Evolutionary conservation across 352 stramenopile genomes (phyloP).

Genomic region (Phytophthora litchii): DNA sequence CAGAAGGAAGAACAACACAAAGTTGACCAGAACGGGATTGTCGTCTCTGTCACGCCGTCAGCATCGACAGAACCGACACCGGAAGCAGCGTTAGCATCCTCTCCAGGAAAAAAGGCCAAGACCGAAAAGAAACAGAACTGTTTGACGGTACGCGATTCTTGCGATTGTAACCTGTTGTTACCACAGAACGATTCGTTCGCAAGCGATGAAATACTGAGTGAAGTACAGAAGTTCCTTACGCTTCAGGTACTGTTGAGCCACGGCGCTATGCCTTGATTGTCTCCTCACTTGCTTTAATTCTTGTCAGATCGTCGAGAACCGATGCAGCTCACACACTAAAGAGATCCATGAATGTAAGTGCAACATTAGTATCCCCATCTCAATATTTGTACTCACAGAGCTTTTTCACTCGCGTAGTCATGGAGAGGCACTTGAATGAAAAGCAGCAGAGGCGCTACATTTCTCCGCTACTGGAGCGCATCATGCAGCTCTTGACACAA

Average conservation of each 20-base stretch:
- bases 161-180: slow-evolving; percentile 13
- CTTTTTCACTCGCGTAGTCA: slow-evolving; percentile 22
- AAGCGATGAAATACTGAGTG: slow-evolving; percentile 27
- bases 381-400: background rate
- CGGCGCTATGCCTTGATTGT: background rate
- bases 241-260: slow-evolving; percentile 32
- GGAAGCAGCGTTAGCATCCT: slow-evolving; percentile 5
- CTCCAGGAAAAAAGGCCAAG: slow-evolving; percentile 19
- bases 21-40: slow-evolving; percentile 1
- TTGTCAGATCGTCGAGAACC: slow-evolving; percentile 29
- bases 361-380: background rate
- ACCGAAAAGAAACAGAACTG: slow-evolving; percentile 19
- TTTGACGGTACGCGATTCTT: background rate
- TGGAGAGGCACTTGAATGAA: slow-evolving; percentile 43
- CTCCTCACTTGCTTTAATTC: background rate
- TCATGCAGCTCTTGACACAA: slow-evolving; percentile 43
- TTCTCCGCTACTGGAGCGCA: slow-evolving; percentile 41
- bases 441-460: slow-evolving; percentile 46
- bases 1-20: background rate
- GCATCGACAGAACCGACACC: background rate
- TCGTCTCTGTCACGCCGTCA: background rate
- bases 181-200: slow-evolving; percentile 38
- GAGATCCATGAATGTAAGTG: slow-evolving; percentile 65
- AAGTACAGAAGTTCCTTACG: slow-evolving; percentile 44
- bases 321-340: slow-evolving; percentile 52